These are phyloP conservation scores for Fallopia convolvulus DNA, from an alignment of 148 eudicot species.

Conservation along the genomic window DNA sequence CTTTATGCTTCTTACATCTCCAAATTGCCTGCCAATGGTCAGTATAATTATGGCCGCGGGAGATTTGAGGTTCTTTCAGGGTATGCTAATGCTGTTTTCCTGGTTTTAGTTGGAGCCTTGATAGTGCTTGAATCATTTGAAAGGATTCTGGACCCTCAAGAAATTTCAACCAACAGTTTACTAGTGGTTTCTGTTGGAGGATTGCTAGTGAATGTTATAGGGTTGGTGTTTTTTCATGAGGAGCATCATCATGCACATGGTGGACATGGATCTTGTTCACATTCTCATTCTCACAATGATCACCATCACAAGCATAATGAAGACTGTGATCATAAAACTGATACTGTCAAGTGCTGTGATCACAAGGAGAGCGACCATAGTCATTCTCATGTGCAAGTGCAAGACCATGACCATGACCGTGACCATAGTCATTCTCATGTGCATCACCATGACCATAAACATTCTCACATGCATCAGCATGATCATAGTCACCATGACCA, in stretches of 20 bases:
- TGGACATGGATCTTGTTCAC: constrained; percentile 63
- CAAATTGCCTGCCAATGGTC: constrained; percentile 76
- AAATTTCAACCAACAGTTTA: constrained; percentile 79
- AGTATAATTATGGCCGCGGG: constrained; percentile 90
- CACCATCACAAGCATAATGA: constrained; percentile 17
- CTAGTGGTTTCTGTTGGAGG: constrained; percentile 87
- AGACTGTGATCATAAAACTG: constrained; percentile 17
- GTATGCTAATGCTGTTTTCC: constrained; percentile 89
- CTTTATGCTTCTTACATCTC: constrained; percentile 93
- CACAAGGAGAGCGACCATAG: constrained; percentile 22
- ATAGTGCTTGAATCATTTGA: constrained; percentile 88
- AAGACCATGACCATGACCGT: neutral
- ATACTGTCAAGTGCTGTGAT: constrained; percentile 10
- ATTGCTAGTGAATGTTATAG: constrained; percentile 76
- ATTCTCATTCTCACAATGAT: constrained; percentile 43
- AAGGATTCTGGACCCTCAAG: constrained; percentile 95
- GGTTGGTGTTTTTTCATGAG: constrained; percentile 89
- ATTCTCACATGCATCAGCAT: constrained; percentile 1
- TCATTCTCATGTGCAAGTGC: constrained; percentile 20
- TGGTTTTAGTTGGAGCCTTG: constrained; percentile 90
- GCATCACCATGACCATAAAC: constrained; percentile 16
- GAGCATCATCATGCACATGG: constrained; percentile 99
- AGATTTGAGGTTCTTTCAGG: constrained; percentile 98
- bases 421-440: constrained; percentile 20
- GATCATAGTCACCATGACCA: constrained; percentile 14